Evolutionary conservation across 1,139 yeast species (phyloP).

Genomic region (Pichia sp.): DNA sequence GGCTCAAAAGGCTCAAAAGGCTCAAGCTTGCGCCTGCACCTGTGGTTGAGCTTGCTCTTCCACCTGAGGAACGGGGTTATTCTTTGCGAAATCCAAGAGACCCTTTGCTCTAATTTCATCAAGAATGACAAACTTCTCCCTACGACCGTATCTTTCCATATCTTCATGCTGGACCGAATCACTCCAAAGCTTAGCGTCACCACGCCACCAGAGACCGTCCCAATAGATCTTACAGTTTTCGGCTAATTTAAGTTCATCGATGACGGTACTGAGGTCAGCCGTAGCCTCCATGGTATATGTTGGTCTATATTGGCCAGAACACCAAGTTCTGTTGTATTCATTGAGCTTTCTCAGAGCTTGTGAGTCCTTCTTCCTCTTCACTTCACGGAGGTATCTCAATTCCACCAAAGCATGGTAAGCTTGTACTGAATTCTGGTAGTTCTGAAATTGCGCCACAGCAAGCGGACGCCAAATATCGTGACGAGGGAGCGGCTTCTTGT

Average conservation of each 20-base stretch:
- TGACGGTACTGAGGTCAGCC: conserved; percentile 71
- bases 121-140: conserved; percentile 57
- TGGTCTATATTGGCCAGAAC: conserved; percentile 81
- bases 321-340: conserved; percentile 78
- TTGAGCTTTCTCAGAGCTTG: conserved; percentile 64
- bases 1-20: no score
- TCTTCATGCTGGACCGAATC: conserved; percentile 48
- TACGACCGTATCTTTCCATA: conserved; percentile 53
- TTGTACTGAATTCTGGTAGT: conserved; percentile 60
- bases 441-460: conserved; percentile 72
- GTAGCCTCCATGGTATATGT: conserved; percentile 88
- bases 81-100: conserved; percentile 22
- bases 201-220: conserved; percentile 86
- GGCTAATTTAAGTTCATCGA: conserved; percentile 51
- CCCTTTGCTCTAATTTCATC: conserved; percentile 44
- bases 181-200: conserved; percentile 65
- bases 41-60: no score
- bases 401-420: conserved; percentile 71
- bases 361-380: conserved; percentile 51
- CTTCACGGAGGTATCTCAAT: conserved; percentile 67
- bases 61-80: no score
- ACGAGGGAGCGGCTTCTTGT: conserved; percentile 71
- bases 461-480: conserved; percentile 86
- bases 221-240: conserved; percentile 50
- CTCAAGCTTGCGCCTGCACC: no score